These are phyloP conservation scores for Colletotrichum chlorophyti DNA, from an alignment of 2,329 filamentous ascomycete species.

Conservation along the genomic window DNA sequence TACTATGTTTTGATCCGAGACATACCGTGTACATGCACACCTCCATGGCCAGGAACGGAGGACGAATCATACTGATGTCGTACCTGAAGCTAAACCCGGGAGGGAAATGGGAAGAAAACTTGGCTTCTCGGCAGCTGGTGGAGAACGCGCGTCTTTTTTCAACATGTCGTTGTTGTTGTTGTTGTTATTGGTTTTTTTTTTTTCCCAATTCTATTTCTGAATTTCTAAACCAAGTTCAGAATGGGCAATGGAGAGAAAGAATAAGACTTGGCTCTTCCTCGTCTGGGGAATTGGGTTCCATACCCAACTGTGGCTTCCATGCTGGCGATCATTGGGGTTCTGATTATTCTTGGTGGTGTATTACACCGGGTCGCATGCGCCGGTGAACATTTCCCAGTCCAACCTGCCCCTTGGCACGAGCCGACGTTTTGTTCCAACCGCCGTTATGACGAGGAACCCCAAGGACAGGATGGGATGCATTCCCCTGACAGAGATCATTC, in stretches of 20 bases:
- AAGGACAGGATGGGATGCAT: no score
- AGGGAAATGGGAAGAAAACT: neutral
- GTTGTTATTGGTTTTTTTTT: neutral
- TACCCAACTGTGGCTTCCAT: neutral
- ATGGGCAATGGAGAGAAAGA: no score
- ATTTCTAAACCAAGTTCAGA: no score
- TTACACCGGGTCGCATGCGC: no score
- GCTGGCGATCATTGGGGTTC: neutral
- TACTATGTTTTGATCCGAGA: no score
- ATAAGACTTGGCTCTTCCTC: neutral
- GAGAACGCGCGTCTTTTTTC: neutral
- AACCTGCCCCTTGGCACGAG: no score
- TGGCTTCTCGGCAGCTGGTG: neutral
- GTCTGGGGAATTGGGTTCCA: neutral
- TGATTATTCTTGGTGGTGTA: no score
- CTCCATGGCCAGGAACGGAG: conserved; percentile 7
- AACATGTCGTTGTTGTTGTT: neutral
- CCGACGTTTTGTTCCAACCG: no score
- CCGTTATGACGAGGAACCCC: no score
- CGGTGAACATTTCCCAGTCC: no score
- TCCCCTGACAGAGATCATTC: no score
- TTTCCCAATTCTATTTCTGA: neutral
- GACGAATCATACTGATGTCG: neutral
- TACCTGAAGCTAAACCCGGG: conserved; percentile 15
- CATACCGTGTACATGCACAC: no score